Base-by-base conservation (phyloP, 139 green algal genomes). In the Picochlorum sp. region DNA sequence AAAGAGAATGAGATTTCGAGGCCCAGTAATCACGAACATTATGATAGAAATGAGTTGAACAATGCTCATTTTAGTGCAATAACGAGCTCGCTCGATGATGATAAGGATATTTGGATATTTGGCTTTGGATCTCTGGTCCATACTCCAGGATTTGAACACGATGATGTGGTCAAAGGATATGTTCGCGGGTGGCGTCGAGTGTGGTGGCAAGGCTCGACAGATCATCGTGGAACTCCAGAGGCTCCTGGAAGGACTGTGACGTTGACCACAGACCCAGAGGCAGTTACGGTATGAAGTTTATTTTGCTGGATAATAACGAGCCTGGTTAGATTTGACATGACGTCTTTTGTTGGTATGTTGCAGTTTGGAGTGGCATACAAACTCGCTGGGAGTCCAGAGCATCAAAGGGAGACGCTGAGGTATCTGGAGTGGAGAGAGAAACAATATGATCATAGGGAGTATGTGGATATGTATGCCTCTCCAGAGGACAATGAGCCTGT, bases 361-460 rank as follows among this genome's bases (percentile, higher is more conserved):
- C n/a, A n/a, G 35, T 85, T 79, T 64, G 80, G 78, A 3, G 69
- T 61, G 0, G 75, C 75, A 2, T 87, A 64, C 44, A 37, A 54
- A 49, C 47, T 86, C 8, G 59, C 68, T 14, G 79, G 79, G 20
- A 63, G 24, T 1, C 41, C 50, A 3, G 50, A 75, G 40, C 55
- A 84, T 45, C 77, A 80, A 59, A 61, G 68, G n/a, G 24, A 61
- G n/a, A 74, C 77, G 2, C 55, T 74, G 47, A 41, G 69, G 36
- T 89, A 89, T 37, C 64, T 91, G 22, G 76, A 89, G 57, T 81
- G 76, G 68, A 58, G 85, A 39, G 85, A 94, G 44, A 94, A 94
- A 69, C 75, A 94, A 72, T 94, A 94, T 60, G 84, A 94, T 39
- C 35, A 74, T 5, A 67, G 81, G 1, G 53, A 66, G 33, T 18